Conservation (phyloP, 2,329 filamentous ascomycete genomes). For the Clarireedia homoeocarpa region DNA sequence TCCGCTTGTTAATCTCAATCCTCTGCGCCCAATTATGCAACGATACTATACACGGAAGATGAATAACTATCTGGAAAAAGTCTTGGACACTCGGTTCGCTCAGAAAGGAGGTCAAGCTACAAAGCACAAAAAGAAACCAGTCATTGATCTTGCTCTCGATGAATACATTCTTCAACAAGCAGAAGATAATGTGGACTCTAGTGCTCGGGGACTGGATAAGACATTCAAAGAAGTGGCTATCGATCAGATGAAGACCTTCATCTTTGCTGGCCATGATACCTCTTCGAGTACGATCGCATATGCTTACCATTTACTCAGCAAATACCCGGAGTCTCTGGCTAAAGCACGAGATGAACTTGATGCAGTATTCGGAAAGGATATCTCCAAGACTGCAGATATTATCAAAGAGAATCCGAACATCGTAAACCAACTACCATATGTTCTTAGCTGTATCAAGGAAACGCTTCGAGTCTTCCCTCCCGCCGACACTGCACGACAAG, state of each 20-base stretch:
- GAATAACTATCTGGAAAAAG: slow-evolving; percentile 18
- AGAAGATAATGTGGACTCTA: slow-evolving; percentile 2
- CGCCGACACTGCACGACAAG: slow-evolving; percentile 13
- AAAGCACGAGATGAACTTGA: slow-evolving; percentile 19
- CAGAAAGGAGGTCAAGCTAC: slow-evolving; percentile 6
- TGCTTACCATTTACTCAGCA: slow-evolving; percentile 15
- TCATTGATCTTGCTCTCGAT: slow-evolving; percentile 19
- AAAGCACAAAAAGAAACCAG: slow-evolving; percentile 9
- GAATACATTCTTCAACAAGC: slow-evolving; percentile 15
- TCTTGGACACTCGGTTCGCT: slow-evolving; percentile 17
- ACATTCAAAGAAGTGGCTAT: slow-evolving; percentile 15
- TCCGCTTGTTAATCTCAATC: slow-evolving; percentile 12
- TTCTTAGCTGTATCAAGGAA: slow-evolving; percentile 21
- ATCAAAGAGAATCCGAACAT: slow-evolving; percentile 14
- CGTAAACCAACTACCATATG: slow-evolving; percentile 17
- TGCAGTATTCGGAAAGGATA: slow-evolving; percentile 18
- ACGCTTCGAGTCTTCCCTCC: slow-evolving; percentile 18
- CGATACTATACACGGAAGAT: slow-evolving; percentile 19
- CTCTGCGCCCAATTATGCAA: slow-evolving; percentile 14
- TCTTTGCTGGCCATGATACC: slow-evolving; percentile 22
- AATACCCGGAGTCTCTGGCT: slow-evolving; percentile 15
- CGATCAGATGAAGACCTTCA: slow-evolving; percentile 16
- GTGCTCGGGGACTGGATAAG: slow-evolving; percentile 11
- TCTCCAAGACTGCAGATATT: slow-evolving; percentile 3
- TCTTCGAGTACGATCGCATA: slow-evolving; percentile 19